These are phyloP conservation scores for Trametes coccinea DNA, from an alignment of 768 basidiomycete genomes.

Conservation along the genomic window DNA sequence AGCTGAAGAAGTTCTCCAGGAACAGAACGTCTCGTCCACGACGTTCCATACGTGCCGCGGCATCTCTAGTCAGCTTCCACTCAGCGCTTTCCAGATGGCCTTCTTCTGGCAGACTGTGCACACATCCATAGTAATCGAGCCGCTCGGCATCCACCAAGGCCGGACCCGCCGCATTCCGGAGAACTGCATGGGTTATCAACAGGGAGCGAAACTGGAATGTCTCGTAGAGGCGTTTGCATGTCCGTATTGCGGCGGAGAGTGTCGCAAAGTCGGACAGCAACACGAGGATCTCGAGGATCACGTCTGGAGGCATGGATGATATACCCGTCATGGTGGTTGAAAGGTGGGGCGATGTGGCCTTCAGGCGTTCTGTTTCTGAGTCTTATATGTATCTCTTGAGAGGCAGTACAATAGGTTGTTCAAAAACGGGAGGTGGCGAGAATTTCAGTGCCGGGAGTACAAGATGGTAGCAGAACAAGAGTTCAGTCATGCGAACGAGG, in stretches of 20 bases:
- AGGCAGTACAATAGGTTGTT: no score
- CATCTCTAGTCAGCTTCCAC: conserved; percentile 20
- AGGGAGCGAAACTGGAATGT: conserved; percentile 27
- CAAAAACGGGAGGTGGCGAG: no score
- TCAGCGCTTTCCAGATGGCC: conserved; percentile 17
- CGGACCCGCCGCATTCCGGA: conserved; percentile 28
- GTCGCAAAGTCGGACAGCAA: conserved; percentile 27
- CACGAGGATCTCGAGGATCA: conserved; percentile 28
- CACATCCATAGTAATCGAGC: conserved; percentile 7
- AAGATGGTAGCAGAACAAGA: no score
- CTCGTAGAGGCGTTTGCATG: conserved; percentile 23
- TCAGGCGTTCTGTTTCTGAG: no score
- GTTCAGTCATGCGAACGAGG: no score
- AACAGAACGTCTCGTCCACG: conserved; percentile 29
- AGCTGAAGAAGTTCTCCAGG: conserved; percentile 43
- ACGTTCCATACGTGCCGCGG: conserved; percentile 18
- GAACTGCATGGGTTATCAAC: conserved; percentile 26
- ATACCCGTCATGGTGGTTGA: no score
- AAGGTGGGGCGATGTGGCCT: no score
- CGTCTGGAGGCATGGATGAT: conserved; percentile 17
- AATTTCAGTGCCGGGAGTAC: no score
- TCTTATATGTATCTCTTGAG: no score
- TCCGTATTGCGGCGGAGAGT: conserved; percentile 25
- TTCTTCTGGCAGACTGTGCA: conserved; percentile 2
- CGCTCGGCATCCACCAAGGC: conserved; percentile 25